Evolutionary conservation across 192 early-diverging fungal species (phyloP).

Genomic region (Backusella psychrophila): DNA sequence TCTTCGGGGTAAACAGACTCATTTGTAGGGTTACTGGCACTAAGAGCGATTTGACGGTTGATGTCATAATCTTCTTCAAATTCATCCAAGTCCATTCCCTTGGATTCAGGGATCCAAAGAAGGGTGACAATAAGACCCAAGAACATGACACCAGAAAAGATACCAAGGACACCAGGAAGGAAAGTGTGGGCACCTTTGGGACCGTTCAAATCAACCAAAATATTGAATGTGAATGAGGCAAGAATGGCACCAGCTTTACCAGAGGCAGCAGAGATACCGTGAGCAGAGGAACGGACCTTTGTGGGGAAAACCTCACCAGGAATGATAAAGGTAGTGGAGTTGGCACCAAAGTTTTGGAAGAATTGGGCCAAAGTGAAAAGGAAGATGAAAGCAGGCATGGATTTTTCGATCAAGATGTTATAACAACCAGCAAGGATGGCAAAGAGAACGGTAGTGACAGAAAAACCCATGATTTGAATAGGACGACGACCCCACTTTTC

Average conservation of each 20-base stretch:
- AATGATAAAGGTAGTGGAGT: slow-evolving; percentile 76
- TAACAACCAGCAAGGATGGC: slow-evolving; percentile 61
- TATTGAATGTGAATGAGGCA: slow-evolving; percentile 54
- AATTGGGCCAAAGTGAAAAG: slow-evolving; percentile 51
- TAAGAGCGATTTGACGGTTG: background rate
- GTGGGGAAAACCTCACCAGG: slow-evolving; percentile 76
- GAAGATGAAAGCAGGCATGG: slow-evolving; percentile 38
- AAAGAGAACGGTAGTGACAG: slow-evolving; percentile 67
- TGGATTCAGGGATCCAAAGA: slow-evolving; percentile 20
- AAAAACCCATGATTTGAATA: slow-evolving; percentile 85
- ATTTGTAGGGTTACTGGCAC: background rate
- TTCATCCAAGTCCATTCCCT: slow-evolving; percentile 19
- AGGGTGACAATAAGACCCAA: slow-evolving; percentile 13
- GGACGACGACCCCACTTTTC: slow-evolving; percentile 79
- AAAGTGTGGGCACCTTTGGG: slow-evolving; percentile 39
- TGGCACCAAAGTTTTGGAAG: slow-evolving; percentile 80
- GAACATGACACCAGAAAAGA: slow-evolving; percentile 46
- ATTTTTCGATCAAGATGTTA: slow-evolving; percentile 54
- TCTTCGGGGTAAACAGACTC: background rate
- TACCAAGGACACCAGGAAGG: slow-evolving; percentile 44
- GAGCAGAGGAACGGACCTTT: slow-evolving; percentile 65
- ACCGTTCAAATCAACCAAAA: slow-evolving; percentile 42
- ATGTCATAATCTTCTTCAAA: slow-evolving; percentile 15
- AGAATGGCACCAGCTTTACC: slow-evolving; percentile 74
- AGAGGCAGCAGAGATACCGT: slow-evolving; percentile 75